Conservation (phyloP, 257 asterid species). For the Rhazya stricta region DNA sequence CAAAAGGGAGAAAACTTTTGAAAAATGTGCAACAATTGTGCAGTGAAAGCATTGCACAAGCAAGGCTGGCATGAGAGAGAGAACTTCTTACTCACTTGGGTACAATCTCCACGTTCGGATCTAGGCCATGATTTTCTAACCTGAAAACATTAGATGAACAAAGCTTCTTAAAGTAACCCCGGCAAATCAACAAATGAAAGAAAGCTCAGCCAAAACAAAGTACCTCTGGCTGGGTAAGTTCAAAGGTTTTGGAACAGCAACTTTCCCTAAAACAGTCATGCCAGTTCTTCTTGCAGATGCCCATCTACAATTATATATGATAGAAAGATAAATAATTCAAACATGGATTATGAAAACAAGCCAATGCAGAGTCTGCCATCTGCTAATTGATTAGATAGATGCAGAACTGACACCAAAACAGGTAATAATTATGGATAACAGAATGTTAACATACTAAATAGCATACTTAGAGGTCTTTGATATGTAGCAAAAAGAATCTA, state of each 20-base stretch:
- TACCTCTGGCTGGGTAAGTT: slow-evolving; percentile 98
- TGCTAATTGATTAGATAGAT: not conserved
- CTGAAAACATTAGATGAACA: slow-evolving; percentile 41
- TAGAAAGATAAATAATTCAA: slow-evolving; percentile 8
- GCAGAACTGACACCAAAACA: not conserved
- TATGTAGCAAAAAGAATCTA: not conserved
- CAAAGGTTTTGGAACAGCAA: slow-evolving; percentile 93
- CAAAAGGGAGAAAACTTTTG: slow-evolving; percentile 4
- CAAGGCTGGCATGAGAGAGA: slow-evolving; percentile 15
- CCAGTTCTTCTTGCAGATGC: slow-evolving; percentile 88
- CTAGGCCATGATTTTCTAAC: slow-evolving; percentile 92
- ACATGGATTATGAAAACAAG: slow-evolving; percentile 8
- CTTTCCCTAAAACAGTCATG: slow-evolving; percentile 91
- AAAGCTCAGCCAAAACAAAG: slow-evolving; percentile 17
- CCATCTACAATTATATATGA: slow-evolving; percentile 48
- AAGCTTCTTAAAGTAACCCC: slow-evolving; percentile 29
- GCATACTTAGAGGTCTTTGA: not conserved
- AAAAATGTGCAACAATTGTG: slow-evolving; percentile 3
- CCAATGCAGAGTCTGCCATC: not conserved
- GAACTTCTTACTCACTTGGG: slow-evolving; percentile 69
- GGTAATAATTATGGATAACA: not conserved
- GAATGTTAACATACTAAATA: not conserved
- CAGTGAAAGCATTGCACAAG: slow-evolving; percentile 12
- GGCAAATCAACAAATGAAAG: slow-evolving; percentile 10
- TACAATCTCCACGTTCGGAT: slow-evolving; percentile 91